Base-by-base conservation (phyloP, 257 asterid genomes). In the Fraxinus quadrangulata region DNA sequence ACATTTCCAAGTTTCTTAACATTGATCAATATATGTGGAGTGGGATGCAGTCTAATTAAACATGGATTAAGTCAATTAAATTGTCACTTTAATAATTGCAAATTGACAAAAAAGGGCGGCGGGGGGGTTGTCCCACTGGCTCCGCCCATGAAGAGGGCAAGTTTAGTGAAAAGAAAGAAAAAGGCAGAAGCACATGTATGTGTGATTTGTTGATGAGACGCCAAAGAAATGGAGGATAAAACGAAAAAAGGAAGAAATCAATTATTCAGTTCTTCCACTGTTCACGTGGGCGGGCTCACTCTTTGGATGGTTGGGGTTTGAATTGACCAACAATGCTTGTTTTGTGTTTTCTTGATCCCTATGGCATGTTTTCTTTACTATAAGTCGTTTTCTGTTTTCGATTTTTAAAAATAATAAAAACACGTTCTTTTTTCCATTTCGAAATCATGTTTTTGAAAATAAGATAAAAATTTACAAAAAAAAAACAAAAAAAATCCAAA, bases 201-300 rank as follows among this genome's bases (percentile, higher is more conserved):
- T 23, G 68, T 63, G 68, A 12, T 63, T 2, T 63, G 68, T 63
- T 7, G 68, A 61, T 61, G 33, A 23, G 68, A 9, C 33, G 28
- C 2, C 33, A n/a, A 12, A 14, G 68, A 2, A 23, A 59, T 5
- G 26, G 67, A 23, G 9, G 11, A n/a, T 5, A 19, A n/a, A 16
- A 54, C 14, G 17, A 19, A 26, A 23, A 59, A 24, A 10, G 34
- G 19, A 24, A 63, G 68, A 63, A 24, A 63, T 63, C 34, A 63
- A 24, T 63, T 24, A 24, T 24, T 61, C 68, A 30, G 7, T 63
- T 63, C 31, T 10, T 63, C 14, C 34, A 63, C 33, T 24, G 17
- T 24, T 63, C 33, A 63, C 68, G 68, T 63, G 68, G 34, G 31
- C 3, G 68, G 68, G 33, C 68, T 63, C 68, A 19, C 68, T 63